Conservation (phyloP, 345 rosid species). For the Excoecaria cochinchinensis region DNA sequence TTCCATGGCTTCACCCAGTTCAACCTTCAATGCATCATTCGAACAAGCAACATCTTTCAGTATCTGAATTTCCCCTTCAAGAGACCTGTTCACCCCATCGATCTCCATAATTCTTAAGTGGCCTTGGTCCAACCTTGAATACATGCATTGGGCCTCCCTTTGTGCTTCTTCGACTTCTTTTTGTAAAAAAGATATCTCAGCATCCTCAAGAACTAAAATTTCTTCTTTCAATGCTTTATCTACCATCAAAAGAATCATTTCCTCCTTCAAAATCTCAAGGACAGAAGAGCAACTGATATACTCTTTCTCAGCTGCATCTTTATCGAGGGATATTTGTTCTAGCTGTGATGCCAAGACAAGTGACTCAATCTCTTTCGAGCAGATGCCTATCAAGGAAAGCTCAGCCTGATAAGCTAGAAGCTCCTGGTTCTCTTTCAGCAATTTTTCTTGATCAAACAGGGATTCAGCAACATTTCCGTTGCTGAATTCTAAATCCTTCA, state of each 20-base stretch:
- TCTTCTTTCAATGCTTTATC: constrained; percentile 53
- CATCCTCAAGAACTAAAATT: constrained; percentile 36
- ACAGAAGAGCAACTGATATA: constrained; percentile 30
- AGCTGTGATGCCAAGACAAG: constrained; percentile 53
- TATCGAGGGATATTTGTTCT: constrained; percentile 44
- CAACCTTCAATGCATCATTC: constrained; percentile 29
- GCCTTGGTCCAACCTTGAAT: constrained; percentile 35
- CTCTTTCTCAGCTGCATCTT: constrained; percentile 35
- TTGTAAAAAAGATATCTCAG: constrained; percentile 36
- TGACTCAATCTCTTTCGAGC: constrained; percentile 69
- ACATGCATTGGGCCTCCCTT: constrained; percentile 32
- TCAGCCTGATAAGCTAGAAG: constrained; percentile 55
- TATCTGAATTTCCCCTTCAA: constrained; percentile 27
- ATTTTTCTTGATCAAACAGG: constrained; percentile 53
- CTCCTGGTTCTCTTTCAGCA: constrained; percentile 46
- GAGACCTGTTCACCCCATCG: constrained; percentile 37
- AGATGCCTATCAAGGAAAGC: constrained; percentile 39
- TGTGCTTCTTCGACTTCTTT: constrained; percentile 40
- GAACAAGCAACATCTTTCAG: constrained; percentile 34
- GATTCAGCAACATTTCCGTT: constrained; percentile 47
- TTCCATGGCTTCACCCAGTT: constrained; percentile 29
- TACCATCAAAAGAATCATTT: constrained; percentile 42
- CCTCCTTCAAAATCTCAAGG: constrained; percentile 51
- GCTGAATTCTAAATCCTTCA: constrained; percentile 70
- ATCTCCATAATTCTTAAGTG: constrained; percentile 32